Percentiles rank a stretch among this genome's conserved stretches.
Conservation (phyloP, 129 eudicot genomes). For the Calendula officinalis region DNA sequence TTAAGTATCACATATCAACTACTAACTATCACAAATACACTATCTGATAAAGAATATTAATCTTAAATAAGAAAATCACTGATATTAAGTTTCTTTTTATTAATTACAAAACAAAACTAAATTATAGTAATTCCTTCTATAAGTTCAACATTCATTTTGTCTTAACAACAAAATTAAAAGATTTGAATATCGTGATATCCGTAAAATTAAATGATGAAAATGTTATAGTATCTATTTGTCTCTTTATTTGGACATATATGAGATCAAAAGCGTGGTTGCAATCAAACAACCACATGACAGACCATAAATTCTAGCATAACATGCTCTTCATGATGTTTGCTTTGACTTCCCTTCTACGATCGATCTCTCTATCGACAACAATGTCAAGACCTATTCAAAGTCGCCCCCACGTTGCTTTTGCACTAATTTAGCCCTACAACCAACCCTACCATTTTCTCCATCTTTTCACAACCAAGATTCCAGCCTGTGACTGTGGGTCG, state of each 20-base stretch:
- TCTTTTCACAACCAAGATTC: slow-evolving; percentile 12
- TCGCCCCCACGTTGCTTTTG: slow-evolving; percentile 65
- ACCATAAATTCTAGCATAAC: slow-evolving; percentile 39
- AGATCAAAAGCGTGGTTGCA: slow-evolving; percentile 26
- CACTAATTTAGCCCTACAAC: slow-evolving; percentile 35
- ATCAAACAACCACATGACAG: slow-evolving; percentile 34
- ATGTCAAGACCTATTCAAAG: slow-evolving; percentile 35
- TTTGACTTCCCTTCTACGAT: slow-evolving; percentile 50
- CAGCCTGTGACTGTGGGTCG: slow-evolving; percentile 20
- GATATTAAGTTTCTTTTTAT: too few species aligned
- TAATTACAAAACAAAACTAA: too few species aligned
- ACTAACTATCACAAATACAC: too few species aligned
- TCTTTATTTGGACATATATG: slow-evolving; percentile 19
- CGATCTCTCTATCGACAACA: slow-evolving; percentile 18
- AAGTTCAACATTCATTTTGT: not conserved
- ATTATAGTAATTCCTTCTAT: too few species aligned
- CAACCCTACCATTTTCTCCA: slow-evolving; percentile 28
- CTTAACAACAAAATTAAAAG: not conserved
- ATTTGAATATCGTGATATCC: not conserved
- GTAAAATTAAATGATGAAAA: slow-evolving; percentile 1
- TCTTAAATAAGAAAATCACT: too few species aligned
- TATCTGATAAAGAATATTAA: too few species aligned
- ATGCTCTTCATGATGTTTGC: slow-evolving; percentile 53
- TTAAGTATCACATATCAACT: too few species aligned
- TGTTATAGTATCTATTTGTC: slow-evolving; percentile 5